Percentiles rank a stretch among this genome's conserved stretches.
phyloP scores from a whole-genome alignment of 768 basidiomycete genomes.

The Amylocystis lapponica region DNA sequence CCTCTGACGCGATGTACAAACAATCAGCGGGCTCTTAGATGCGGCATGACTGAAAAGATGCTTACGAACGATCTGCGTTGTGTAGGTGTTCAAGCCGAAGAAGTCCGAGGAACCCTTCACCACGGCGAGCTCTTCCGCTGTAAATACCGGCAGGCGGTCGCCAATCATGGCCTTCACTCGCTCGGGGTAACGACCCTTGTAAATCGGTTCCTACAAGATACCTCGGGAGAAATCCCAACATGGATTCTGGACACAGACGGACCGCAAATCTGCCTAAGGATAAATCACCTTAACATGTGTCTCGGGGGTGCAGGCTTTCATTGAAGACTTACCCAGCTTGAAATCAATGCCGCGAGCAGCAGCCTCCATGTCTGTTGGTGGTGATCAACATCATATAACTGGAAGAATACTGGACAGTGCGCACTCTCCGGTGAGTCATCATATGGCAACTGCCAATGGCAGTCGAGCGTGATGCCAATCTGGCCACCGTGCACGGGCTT shows the following conservation, averaged over 20 bases:
- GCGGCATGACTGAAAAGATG: slow-evolving; percentile 6
- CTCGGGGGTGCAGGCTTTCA: no score
- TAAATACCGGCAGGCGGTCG: slow-evolving; percentile 53
- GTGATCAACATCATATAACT: not conserved
- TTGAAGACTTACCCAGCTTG: slow-evolving; percentile 32
- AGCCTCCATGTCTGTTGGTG: slow-evolving; percentile 30
- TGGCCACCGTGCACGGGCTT: slow-evolving; percentile 55
- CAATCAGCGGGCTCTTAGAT: no score
- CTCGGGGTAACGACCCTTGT: slow-evolving; percentile 64
- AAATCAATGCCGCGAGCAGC: slow-evolving; percentile 37
- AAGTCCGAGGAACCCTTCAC: slow-evolving; percentile 66
- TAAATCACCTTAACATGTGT: not conserved
- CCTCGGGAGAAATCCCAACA: not conserved
- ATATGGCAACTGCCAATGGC: slow-evolving; percentile 72
- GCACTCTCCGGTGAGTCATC: slow-evolving; percentile 62
- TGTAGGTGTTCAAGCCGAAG: slow-evolving; percentile 71
- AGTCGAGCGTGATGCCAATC: slow-evolving; percentile 75
- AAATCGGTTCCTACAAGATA: slow-evolving; percentile 50
- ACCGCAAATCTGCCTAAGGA: slow-evolving; percentile 46
- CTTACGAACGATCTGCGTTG: slow-evolving; percentile 57
- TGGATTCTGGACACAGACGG: slow-evolving; percentile 7
- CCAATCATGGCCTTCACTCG: slow-evolving; percentile 52
- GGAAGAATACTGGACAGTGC: slow-evolving; percentile 20
- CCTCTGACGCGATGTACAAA: slow-evolving; percentile 29
- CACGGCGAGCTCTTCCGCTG: slow-evolving; percentile 46